Base-by-base conservation (phyloP, 2,329 filamentous ascomycete species). In the Thielaviopsis punctulata region DNA sequence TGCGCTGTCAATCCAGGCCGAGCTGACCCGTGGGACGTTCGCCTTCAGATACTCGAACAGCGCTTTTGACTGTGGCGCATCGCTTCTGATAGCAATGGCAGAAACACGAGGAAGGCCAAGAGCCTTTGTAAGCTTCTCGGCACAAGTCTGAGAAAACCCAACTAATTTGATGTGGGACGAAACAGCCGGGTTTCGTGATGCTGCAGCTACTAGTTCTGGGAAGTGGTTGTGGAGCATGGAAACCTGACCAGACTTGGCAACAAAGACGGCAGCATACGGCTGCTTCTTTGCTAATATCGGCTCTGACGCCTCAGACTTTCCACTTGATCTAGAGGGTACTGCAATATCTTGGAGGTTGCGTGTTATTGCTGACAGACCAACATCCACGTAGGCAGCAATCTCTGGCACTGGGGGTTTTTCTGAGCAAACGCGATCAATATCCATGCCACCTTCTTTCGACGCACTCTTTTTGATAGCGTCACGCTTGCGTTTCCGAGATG, bases 281-380 rank as follows among this genome's bases (percentile, higher is more conserved):
- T 56, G 54, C 1, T 47, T 27, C 4, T 51, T 10, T 18, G 52
- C 43, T 18, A 18, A 4, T 4, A 10, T 43, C 7, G n/a, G 9
- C 15, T 21, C 13, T 49, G 27, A 2, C n/a, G 10, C 13, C 46
- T 36, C n/a, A 22, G n/a, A 15, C 18, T 10, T 13, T 24, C 30
- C 6, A 23, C 5, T 45, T 18, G 27, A 33, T 30, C 13, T 39
- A 46, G 8, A 18, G 10, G 45, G 33, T n/a, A 36, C 49, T 13
- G 70, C 64, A 24, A 65, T 59, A 19, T 63, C 61, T 55, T 80
- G 72, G 2, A 88, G 69, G 48, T 68, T 69, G 18, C 77, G 73
- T 4, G 77, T 80, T 53, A 86, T 78, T 53, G 67, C 71, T 58
- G 79, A 76, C 45, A 86, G 66, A 2, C 84, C 84, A 47, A 84